Evolutionary conservation across 1,284 basidiomycete genomes (phyloP).

Genomic region (Agroathelia rolfsii): DNA sequence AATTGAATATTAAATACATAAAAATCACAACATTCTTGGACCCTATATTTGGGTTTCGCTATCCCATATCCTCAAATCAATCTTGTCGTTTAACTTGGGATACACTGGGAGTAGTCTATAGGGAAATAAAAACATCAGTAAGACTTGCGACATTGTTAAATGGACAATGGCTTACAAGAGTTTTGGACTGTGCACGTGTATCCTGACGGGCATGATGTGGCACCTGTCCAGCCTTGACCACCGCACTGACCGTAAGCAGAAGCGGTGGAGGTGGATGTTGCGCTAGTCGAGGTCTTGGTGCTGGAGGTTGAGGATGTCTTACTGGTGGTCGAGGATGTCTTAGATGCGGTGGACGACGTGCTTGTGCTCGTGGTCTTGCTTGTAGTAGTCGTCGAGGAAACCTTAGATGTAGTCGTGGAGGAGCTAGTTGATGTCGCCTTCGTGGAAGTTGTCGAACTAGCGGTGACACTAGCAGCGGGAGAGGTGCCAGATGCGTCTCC

Average conservation of each 20-base stretch:
- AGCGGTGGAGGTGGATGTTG: slow-evolving; percentile 18
- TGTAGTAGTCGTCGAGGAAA: slow-evolving; percentile 5
- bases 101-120: slow-evolving; percentile 37
- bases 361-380: neutral
- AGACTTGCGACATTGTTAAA: neutral
- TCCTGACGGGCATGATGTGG: slow-evolving; percentile 33
- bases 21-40: neutral
- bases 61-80: neutral
- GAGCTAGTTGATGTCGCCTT: neutral
- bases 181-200: slow-evolving; percentile 30
- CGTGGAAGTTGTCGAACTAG: too few species aligned
- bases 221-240: slow-evolving; percentile 35
- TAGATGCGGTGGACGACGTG: slow-evolving; percentile 6
- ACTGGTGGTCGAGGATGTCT: slow-evolving; percentile 6
- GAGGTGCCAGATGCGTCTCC: too few species aligned
- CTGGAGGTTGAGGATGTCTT: slow-evolving; percentile 11
- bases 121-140: slow-evolving; percentile 1
- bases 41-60: slow-evolving; percentile 3
- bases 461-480: too few species aligned
- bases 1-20: slow-evolving; percentile 4
- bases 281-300: slow-evolving; percentile 17
- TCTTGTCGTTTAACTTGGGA: slow-evolving; percentile 21
- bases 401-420: slow-evolving; percentile 6
- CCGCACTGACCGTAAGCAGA: slow-evolving; percentile 38
- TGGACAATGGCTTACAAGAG: slow-evolving; percentile 25